These are phyloP conservation scores for Leishmania guyanensis DNA, from an alignment of 208 protist species.

Conservation along the genomic window DNA sequence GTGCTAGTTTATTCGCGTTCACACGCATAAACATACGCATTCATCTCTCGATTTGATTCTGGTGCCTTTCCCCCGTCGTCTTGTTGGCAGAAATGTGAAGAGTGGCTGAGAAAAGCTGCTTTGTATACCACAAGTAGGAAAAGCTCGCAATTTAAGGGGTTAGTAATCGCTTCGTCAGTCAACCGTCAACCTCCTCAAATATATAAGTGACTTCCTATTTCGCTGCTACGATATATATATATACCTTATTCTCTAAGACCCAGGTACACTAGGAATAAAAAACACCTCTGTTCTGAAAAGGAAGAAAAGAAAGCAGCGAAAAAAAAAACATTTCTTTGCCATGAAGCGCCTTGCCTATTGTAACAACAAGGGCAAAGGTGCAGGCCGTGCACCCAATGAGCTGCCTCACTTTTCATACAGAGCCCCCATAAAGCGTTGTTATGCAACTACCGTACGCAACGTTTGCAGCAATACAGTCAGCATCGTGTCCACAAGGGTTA, in stretches of 20 bases:
- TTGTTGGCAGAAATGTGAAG: background rate
- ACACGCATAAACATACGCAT: background rate
- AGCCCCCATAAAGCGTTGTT: slow-evolving; percentile 28
- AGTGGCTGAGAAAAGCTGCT: background rate
- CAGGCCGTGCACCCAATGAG: slow-evolving; percentile 6
- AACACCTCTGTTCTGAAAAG: background rate
- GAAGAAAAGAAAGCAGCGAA: background rate
- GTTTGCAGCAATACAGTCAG: slow-evolving; percentile 21
- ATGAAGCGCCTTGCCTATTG: slow-evolving; percentile 16
- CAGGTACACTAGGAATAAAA: background rate
- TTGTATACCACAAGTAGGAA: background rate
- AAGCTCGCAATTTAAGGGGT: background rate
- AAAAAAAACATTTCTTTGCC: slow-evolving; percentile 1
- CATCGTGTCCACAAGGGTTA: slow-evolving; percentile 14
- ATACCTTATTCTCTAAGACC: background rate
- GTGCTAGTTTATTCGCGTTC: background rate
- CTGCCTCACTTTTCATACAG: slow-evolving; percentile 39
- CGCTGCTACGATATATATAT: background rate
- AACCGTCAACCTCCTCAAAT: background rate
- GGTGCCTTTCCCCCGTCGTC: background rate
- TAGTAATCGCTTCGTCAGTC: background rate
- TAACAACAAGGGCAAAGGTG: slow-evolving; percentile 38
- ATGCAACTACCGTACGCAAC: slow-evolving; percentile 20
- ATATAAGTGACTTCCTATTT: slow-evolving; percentile 9
- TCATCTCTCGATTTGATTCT: background rate